Evolutionary conservation across 306 rosid genomes (phyloP).

Genomic region (Medicago truncatula): DNA sequence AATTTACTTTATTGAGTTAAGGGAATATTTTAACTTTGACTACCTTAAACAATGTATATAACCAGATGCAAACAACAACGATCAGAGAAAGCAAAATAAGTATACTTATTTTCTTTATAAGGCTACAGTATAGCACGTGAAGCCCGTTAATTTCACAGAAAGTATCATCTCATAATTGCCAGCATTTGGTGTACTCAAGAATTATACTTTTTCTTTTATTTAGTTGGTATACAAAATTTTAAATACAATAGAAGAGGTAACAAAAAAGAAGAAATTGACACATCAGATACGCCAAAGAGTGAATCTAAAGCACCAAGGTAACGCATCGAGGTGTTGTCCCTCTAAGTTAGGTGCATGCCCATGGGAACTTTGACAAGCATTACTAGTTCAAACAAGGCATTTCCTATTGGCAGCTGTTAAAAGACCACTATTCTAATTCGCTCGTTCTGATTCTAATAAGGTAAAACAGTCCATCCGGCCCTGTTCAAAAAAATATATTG

Average conservation of each 20-base stretch:
- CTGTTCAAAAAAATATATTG: background rate
- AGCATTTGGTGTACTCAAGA: background rate
- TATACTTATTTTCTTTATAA: background rate
- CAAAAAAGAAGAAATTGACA: background rate
- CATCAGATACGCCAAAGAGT: background rate
- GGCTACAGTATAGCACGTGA: background rate
- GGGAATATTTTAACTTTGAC: background rate
- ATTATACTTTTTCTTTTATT: background rate
- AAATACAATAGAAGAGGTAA: background rate
- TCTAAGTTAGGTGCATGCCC: background rate
- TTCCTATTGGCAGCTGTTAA: background rate
- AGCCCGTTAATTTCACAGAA: constrained; percentile 9
- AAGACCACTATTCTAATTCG: background rate
- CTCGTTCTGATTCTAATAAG: background rate
- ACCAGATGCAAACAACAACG: background rate
- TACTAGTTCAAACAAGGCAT: background rate
- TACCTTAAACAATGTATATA: constrained; percentile 3
- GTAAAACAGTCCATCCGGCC: background rate
- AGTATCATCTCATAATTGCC: background rate
- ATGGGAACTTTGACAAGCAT: background rate
- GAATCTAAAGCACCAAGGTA: background rate
- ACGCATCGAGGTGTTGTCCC: background rate
- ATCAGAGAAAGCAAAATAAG: background rate
- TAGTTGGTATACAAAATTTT: background rate
- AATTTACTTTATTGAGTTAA: background rate